Percentiles rank a stretch among this genome's conserved stretches.
These are phyloP conservation scores for Fusarium protoensiforme DNA, from an alignment of 2,329 filamentous ascomycete species.

Conservation along the genomic window DNA sequence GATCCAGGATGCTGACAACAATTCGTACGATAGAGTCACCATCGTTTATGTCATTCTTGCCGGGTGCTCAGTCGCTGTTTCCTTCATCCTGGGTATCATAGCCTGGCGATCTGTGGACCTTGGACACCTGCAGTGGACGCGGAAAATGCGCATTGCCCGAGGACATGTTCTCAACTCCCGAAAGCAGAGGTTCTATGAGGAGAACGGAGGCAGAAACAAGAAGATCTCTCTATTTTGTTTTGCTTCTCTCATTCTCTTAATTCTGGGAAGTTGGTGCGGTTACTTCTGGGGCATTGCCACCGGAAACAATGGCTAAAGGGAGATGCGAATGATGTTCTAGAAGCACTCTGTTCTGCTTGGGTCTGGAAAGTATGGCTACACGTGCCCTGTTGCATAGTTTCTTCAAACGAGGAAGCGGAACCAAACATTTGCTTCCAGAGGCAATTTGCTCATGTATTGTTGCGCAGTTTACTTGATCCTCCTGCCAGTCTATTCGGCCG, in stretches of 20 bases:
- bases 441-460: background rate
- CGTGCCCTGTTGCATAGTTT: background rate
- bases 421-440: background rate
- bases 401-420: background rate
- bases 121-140: background rate
- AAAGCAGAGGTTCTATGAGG: background rate
- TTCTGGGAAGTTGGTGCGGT: conserved; percentile 2
- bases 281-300: conserved; percentile 1
- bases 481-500: too few relatives aligned
- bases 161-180: background rate
- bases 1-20: background rate
- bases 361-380: background rate
- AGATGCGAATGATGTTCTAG: background rate
- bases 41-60: conserved; percentile 1
- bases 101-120: background rate
- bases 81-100: background rate
- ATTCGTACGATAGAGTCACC: background rate
- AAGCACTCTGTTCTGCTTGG: background rate
- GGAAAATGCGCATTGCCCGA: background rate
- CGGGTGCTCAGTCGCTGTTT: background rate
- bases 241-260: background rate
- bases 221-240: background rate
- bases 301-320: background rate
- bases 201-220: background rate
- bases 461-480: too few relatives aligned